Conservation (phyloP, 179 eudicot species). For the Silene coronaria region DNA sequence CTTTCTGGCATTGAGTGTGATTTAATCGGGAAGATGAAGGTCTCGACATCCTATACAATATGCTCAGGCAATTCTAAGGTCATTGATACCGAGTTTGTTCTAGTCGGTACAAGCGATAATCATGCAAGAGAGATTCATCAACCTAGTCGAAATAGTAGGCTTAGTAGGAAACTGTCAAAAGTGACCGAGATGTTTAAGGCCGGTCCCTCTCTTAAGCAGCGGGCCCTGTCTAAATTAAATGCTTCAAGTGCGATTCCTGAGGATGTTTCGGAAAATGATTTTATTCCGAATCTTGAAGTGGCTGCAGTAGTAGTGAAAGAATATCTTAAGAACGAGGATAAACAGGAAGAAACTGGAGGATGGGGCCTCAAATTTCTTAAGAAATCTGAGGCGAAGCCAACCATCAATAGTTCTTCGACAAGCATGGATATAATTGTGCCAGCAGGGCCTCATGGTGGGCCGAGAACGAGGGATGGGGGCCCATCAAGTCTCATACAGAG, state of each 20-base stretch:
- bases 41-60: constrained; percentile 51
- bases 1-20: constrained; percentile 28
- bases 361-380: constrained; percentile 93
- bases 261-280: constrained; percentile 26
- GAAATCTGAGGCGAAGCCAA: constrained; percentile 29
- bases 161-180: constrained; percentile 46
- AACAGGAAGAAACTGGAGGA: constrained; percentile 49
- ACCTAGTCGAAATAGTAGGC: constrained; percentile 27
- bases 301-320: constrained; percentile 70
- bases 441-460: constrained; percentile 71
- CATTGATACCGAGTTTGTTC: constrained; percentile 64
- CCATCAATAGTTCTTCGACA: constrained; percentile 34
- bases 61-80: constrained; percentile 42
- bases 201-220: constrained; percentile 39
- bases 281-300: constrained; percentile 57
- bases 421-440: constrained; percentile 58
- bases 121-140: constrained; percentile 31
- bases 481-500: constrained; percentile 60
- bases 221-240: constrained; percentile 31
- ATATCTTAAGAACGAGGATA: constrained; percentile 25
- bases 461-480: constrained; percentile 39
- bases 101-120: constrained; percentile 43
- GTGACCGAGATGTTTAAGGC: constrained; percentile 49
- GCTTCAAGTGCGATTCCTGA: constrained; percentile 32
- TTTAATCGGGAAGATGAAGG: constrained; percentile 69